These are phyloP conservation scores for Babesia bovis DNA, from an alignment of 169 alveolate genomes.

Conservation along the genomic window DNA sequence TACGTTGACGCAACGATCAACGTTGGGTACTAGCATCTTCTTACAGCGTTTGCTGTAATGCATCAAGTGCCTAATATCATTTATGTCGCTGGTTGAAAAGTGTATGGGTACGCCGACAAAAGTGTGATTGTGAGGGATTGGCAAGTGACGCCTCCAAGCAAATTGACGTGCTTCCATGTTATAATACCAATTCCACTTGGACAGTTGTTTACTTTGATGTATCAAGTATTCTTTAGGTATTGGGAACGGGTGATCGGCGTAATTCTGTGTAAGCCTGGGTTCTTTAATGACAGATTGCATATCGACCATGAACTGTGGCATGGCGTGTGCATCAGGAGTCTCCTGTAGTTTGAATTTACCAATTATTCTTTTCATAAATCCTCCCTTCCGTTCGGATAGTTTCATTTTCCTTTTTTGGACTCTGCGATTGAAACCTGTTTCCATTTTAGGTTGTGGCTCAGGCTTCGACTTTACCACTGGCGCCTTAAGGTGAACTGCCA, in stretches of 20 bases:
- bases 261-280: constrained; percentile 11
- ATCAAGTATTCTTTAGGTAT: constrained; percentile 70
- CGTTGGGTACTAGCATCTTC: constrained; percentile 75
- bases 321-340: constrained; percentile 14
- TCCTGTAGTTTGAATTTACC: neutral
- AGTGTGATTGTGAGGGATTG: constrained; percentile 81
- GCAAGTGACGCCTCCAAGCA: constrained; percentile 80
- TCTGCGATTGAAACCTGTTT: neutral
- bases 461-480: neutral
- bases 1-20: constrained; percentile 73
- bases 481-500: constrained; percentile 17
- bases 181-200: constrained; percentile 85
- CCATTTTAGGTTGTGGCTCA: neutral
- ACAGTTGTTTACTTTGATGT: constrained; percentile 70
- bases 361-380: neutral
- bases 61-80: constrained; percentile 77
- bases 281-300: constrained; percentile 23
- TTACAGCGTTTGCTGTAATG: constrained; percentile 74
- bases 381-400: neutral
- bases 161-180: constrained; percentile 79
- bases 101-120: constrained; percentile 86
- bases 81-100: constrained; percentile 80
- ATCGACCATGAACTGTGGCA: constrained; percentile 52
- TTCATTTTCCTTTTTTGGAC: neutral
- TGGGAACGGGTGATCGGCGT: constrained; percentile 60